phyloP scores from a whole-genome alignment of 2,329 filamentous ascomycete species.

The Fusarium sp. region DNA sequence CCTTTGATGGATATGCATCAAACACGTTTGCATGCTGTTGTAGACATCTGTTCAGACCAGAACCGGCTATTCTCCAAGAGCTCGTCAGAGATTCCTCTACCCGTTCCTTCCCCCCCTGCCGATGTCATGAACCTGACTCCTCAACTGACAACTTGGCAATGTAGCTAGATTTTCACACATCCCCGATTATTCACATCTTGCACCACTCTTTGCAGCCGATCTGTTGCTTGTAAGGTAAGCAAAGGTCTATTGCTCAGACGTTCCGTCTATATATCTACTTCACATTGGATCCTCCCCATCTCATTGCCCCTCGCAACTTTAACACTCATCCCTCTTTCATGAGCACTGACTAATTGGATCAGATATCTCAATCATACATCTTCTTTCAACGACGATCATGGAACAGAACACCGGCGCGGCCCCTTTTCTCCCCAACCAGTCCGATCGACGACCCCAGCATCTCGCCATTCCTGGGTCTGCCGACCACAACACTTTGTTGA shows the following conservation, averaged over 20 bases:
- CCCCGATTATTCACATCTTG: conserved; percentile 50
- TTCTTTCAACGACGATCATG: conserved; percentile 52
- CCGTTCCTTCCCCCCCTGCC: neutral
- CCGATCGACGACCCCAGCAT: conserved; percentile 50
- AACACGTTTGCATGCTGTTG: too few species aligned
- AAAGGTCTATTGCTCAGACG: neutral
- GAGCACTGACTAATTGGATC: neutral
- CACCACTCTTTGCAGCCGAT: conserved; percentile 49
- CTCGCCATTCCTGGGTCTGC: conserved; percentile 48
- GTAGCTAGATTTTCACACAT: conserved; percentile 49
- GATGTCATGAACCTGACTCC: neutral
- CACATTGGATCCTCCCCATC: neutral
- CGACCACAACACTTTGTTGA: conserved; percentile 51
- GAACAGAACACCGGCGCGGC: conserved; percentile 51
- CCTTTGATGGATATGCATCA: too few species aligned
- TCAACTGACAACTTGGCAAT: conserved; percentile 3
- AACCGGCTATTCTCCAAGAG: neutral
- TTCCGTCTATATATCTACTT: neutral
- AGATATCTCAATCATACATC: conserved; percentile 53
- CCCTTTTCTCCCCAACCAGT: conserved; percentile 50
- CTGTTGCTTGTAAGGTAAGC: conserved; percentile 52
- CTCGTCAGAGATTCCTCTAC: neutral
- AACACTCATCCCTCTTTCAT: neutral
- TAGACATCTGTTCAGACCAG: neutral
- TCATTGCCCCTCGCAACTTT: neutral